phyloP scores from a whole-genome alignment of 345 rosid species.

The Eucalyptus coolabah region DNA sequence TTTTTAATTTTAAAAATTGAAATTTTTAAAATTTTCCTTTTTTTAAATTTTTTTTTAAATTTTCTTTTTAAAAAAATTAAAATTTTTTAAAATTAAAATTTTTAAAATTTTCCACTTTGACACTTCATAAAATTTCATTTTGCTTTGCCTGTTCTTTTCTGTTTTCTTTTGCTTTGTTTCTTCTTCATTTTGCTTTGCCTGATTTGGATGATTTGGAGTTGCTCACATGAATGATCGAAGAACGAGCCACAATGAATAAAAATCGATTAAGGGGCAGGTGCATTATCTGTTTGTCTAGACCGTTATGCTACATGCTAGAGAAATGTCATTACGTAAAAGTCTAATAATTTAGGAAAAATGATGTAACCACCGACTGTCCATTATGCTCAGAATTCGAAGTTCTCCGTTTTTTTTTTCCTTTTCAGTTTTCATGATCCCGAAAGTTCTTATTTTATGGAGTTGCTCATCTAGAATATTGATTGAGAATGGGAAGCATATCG shows the following conservation, averaged over 20 bases:
- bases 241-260: background rate
- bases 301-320: background rate
- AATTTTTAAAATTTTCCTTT: too few relatives aligned
- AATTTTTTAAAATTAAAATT: too few relatives aligned
- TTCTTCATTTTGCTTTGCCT: background rate
- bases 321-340: background rate
- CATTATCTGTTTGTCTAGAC: background rate
- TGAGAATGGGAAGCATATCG: background rate
- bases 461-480: background rate
- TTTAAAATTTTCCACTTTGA: background rate
- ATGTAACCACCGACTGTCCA: fast-evolving
- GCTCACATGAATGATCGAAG: background rate
- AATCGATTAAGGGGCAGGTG: background rate
- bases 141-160: background rate
- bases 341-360: background rate
- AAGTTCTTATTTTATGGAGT: background rate
- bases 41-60: too few relatives aligned
- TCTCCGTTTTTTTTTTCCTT: background rate
- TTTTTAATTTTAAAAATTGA: too few relatives aligned
- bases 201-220: background rate
- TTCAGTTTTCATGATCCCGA: fast-evolving
- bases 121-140: background rate
- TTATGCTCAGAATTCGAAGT: background rate
- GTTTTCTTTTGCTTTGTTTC: background rate
- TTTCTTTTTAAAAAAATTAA: too few relatives aligned